A percentile compares a stretch with the other conserved stretches of the same genome.
phyloP scores from a whole-genome alignment of 441 rosid species.

The Raphanus hybrid region DNA sequence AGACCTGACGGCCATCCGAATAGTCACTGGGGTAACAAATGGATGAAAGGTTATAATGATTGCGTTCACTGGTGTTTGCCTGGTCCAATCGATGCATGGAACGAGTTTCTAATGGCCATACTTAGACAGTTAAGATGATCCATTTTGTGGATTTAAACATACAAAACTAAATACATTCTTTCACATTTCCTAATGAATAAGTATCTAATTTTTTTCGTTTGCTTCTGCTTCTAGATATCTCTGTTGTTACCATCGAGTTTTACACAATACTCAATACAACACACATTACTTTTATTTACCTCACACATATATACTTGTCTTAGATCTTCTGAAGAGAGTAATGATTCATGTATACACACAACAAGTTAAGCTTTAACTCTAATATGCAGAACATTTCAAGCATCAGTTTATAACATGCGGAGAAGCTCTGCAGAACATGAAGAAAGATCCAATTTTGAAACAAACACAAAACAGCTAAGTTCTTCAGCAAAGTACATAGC shows the following conservation, averaged over 20 bases:
- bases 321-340: too few species aligned
- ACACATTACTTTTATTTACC: too few species aligned
- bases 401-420: not conserved
- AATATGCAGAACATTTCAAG: too few species aligned
- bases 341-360: too few species aligned
- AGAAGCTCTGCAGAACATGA: not conserved
- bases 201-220: not conserved
- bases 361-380: too few species aligned
- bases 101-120: constrained; percentile 62
- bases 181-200: constrained; percentile 21
- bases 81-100: constrained; percentile 85
- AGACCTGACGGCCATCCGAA: constrained; percentile 90
- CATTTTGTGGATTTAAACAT: constrained; percentile 13
- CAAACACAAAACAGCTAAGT: not conserved
- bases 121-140: constrained; percentile 44
- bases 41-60: constrained; percentile 71
- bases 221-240: not conserved
- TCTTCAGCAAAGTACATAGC: not conserved
- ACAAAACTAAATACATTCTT: constrained; percentile 14
- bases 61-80: constrained; percentile 97
- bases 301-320: too few species aligned
- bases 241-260: not conserved
- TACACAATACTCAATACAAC: constrained; percentile 6
- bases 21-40: constrained; percentile 62
- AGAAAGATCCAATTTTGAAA: not conserved